Percentiles rank a stretch among this genome's conserved stretches.
phyloP scores from a whole-genome alignment of 139 green algal species.

The Picochlorum sp. region DNA sequence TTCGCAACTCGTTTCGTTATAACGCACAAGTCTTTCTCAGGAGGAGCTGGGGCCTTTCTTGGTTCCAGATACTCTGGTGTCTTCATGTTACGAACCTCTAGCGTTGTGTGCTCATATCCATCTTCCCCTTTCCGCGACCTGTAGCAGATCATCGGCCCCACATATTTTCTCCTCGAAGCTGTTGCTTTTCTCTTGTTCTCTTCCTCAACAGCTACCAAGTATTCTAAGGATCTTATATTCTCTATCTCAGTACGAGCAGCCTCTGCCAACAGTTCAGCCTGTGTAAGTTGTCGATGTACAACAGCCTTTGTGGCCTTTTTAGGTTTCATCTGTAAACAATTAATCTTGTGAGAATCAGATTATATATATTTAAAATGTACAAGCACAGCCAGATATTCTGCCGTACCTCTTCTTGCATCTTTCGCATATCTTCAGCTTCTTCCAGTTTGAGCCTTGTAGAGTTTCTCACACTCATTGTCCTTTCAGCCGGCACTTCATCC shows the following conservation, averaged over 20 bases:
- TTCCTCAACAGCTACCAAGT: constrained; percentile 46
- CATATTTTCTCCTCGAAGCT: constrained; percentile 33
- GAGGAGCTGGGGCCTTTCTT: constrained; percentile 5
- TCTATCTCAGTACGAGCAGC: constrained; percentile 72
- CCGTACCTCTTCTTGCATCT: not conserved
- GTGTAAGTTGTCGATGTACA: constrained; percentile 31
- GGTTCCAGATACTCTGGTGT: constrained; percentile 21
- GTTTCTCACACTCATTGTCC: constrained; percentile 23
- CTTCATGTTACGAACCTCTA: constrained; percentile 43
- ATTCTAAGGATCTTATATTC: constrained; percentile 56
- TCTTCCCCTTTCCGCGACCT: constrained; percentile 12
- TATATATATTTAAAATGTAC: not conserved
- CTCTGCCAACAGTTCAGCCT: constrained; percentile 79
- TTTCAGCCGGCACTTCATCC: constrained; percentile 5
- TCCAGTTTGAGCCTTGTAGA: constrained; percentile 41
- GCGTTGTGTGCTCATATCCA: constrained; percentile 15
- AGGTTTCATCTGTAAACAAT: too few species aligned
- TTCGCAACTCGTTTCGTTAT: constrained; percentile 28
- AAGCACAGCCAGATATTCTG: not conserved
- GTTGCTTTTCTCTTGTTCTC: constrained; percentile 40
- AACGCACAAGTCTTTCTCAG: constrained; percentile 1
- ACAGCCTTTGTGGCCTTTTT: not conserved
- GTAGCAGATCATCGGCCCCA: constrained; percentile 42
- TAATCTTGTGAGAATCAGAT: constrained; percentile 4
- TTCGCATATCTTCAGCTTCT: constrained; percentile 33